These are phyloP conservation scores for Citrus trifoliata DNA, from an alignment of 345 rosid genomes.

Conservation along the genomic window DNA sequence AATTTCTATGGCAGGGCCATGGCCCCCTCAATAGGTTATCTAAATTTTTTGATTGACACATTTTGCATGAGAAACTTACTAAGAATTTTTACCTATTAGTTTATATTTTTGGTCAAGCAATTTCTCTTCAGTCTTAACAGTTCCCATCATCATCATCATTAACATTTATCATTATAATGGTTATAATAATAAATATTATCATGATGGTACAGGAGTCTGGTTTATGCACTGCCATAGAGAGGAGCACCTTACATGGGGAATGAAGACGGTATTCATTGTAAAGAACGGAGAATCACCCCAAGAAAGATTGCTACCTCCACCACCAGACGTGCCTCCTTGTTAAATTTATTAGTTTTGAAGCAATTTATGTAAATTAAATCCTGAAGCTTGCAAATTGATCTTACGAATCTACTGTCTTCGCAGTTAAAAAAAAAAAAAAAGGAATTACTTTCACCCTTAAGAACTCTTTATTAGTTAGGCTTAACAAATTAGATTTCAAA, in stretches of 20 bases:
- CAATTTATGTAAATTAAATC: not conserved
- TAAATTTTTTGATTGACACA: too few species aligned
- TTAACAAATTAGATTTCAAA: too few species aligned
- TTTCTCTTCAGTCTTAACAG: too few species aligned
- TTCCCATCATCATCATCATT: too few species aligned
- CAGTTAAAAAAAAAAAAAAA: not conserved
- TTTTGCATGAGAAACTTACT: too few species aligned
- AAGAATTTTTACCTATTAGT: too few species aligned
- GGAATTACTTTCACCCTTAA: not conserved
- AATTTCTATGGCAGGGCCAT: too few species aligned
- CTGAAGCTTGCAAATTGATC: not conserved
- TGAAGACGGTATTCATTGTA: conserved; percentile 37
- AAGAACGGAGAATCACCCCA: conserved; percentile 20
- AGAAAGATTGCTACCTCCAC: conserved; percentile 29
- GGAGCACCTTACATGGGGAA: conserved; percentile 45
- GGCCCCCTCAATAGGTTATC: too few species aligned
- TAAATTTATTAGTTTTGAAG: not conserved
- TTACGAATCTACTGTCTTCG: not conserved
- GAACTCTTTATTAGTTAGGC: not conserved
- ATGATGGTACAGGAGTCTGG: conserved; percentile 42
- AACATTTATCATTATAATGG: too few species aligned
- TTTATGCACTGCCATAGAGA: conserved; percentile 49
- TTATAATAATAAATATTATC: not conserved
- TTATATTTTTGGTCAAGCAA: too few species aligned
- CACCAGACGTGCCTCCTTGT: conserved; percentile 44